phyloP scores from a whole-genome alignment of 306 rosid species.

The Senna tora region DNA sequence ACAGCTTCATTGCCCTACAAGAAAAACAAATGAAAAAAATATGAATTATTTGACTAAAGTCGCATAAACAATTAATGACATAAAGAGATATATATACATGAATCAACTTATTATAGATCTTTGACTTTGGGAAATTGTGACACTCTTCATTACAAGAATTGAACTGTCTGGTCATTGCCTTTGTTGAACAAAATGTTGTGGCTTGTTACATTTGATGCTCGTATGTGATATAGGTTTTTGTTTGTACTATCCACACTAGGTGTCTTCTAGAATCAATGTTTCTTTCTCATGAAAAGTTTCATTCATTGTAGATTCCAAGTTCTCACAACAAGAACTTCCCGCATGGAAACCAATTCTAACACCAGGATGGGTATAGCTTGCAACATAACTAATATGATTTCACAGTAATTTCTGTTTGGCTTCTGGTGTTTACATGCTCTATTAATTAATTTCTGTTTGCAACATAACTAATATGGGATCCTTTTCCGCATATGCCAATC shows the following conservation, averaged over 20 bases:
- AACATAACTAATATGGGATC: no score
- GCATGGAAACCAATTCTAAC: conserved; percentile 95
- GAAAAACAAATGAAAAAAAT: no score
- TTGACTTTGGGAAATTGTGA: no score
- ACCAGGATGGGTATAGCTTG: conserved; percentile 73
- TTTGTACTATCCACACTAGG: not conserved
- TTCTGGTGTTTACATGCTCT: not conserved
- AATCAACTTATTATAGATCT: no score
- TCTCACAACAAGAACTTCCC: conserved; percentile 91
- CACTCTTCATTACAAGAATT: conserved; percentile 1
- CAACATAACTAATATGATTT: conserved; percentile 2
- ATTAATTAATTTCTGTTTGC: not conserved
- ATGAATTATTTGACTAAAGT: no score
- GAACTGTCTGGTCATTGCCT: conserved; percentile 1
- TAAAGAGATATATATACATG: no score
- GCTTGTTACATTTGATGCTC: conserved; percentile 19
- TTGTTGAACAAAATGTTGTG: not conserved
- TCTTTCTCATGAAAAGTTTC: conserved; percentile 30
- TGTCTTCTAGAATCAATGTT: conserved; percentile 25
- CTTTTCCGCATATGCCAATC: no score
- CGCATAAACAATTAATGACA: no score
- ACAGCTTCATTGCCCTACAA: no score
- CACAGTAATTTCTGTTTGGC: conserved; percentile 2
- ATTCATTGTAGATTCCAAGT: conserved; percentile 67
- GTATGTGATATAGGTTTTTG: not conserved